These are phyloP conservation scores for Chalciporus pseudorubinellus DNA, from an alignment of 768 basidiomycete genomes.

Conservation along the genomic window DNA sequence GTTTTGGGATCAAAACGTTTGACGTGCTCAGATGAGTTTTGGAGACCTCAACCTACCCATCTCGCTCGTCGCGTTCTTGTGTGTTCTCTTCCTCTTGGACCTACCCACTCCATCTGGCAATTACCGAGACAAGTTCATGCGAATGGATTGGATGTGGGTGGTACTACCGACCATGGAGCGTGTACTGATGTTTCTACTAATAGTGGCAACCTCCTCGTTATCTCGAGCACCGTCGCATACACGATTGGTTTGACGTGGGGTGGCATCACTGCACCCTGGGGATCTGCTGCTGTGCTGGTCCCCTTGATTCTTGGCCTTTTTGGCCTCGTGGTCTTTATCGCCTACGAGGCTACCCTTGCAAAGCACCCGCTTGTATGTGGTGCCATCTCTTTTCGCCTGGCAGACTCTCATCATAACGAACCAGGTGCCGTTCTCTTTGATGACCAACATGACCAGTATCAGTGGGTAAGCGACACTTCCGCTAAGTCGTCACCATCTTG, in stretches of 20 bases:
- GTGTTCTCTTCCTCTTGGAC: constrained; percentile 32
- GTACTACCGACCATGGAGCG: not conserved
- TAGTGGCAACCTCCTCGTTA: constrained; percentile 44
- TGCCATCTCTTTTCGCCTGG: not conserved
- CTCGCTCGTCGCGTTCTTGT: constrained; percentile 26
- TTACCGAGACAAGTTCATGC: constrained; percentile 35
- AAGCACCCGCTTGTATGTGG: constrained; percentile 30
- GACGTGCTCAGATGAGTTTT: constrained; percentile 33
- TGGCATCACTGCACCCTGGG: constrained; percentile 45
- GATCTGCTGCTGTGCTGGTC: constrained; percentile 36
- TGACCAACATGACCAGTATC: constrained; percentile 30
- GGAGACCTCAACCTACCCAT: constrained; percentile 44
- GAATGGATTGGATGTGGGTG: constrained; percentile 45
- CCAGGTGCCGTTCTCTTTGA: constrained; percentile 13
- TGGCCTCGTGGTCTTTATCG: constrained; percentile 37
- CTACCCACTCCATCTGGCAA: constrained; percentile 34
- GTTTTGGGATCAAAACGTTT: constrained; percentile 30
- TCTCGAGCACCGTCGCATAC: constrained; percentile 33
- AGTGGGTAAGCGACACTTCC: constrained; percentile 22
- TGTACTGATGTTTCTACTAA: not conserved
- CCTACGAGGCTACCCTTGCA: constrained; percentile 37
- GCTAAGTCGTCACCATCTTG: not conserved
- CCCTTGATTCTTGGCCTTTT: constrained; percentile 43
- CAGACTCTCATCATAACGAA: not conserved
- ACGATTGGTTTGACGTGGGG: constrained; percentile 49